Percentiles rank a stretch among this genome's conserved stretches.
These are phyloP conservation scores for Podosphaera aphanis DNA, from an alignment of 2,329 filamentous ascomycete species.

Conservation along the genomic window DNA sequence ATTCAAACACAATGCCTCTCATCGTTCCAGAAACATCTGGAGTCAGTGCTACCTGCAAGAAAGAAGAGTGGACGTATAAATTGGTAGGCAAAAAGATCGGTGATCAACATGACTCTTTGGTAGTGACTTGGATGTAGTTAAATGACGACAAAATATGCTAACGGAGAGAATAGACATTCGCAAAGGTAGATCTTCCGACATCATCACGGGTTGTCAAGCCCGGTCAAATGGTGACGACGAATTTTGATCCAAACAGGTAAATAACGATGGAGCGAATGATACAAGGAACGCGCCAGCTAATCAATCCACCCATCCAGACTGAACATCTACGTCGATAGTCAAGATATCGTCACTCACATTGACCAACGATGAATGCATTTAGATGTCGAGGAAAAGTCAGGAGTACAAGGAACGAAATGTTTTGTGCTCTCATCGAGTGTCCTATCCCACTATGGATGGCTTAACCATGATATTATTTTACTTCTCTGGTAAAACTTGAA, in stretches of 20 bases:
- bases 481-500: too few species aligned
- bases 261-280: neutral
- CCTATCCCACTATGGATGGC: too few species aligned
- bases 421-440: too few species aligned
- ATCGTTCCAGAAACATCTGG: constrained; percentile 33
- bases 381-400: too few species aligned
- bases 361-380: too few species aligned
- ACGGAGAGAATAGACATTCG: constrained; percentile 26
- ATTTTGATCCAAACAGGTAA: constrained; percentile 21
- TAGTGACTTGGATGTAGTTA: constrained; percentile 20
- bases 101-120: constrained; percentile 29
- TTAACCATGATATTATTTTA: too few species aligned
- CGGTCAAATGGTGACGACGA: constrained; percentile 32
- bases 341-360: too few species aligned
- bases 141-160: neutral
- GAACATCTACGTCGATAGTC: too few species aligned
- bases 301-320: too few species aligned
- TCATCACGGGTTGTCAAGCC: constrained; percentile 31
- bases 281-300: too few species aligned
- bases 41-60: constrained; percentile 18
- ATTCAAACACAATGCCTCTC: constrained; percentile 29
- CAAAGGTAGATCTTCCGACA: constrained; percentile 34
- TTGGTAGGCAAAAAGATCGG: constrained; percentile 39
- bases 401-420: too few species aligned
- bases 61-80: constrained; percentile 36